These are phyloP conservation scores for Aspergillus sclerotialis DNA, from an alignment of 2,329 filamentous ascomycete species.

Conservation along the genomic window DNA sequence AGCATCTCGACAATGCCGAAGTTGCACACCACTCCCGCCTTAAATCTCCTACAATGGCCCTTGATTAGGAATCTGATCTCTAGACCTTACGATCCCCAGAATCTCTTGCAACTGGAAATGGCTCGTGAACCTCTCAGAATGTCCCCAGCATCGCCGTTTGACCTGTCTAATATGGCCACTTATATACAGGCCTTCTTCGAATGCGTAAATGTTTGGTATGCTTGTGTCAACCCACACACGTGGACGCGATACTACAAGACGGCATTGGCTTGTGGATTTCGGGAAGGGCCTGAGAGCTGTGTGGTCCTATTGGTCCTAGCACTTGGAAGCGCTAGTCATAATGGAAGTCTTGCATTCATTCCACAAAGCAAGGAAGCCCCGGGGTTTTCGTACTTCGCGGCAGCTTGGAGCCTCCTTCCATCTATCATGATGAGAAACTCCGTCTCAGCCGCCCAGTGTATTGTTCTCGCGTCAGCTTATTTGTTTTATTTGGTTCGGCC, in stretches of 20 bases:
- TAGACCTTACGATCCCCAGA: slow-evolving; percentile 70
- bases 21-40: slow-evolving; percentile 67
- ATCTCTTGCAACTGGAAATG: slow-evolving; percentile 76
- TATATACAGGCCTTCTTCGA: slow-evolving; percentile 78
- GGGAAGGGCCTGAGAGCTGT: slow-evolving; percentile 73
- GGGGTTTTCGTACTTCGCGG: slow-evolving; percentile 71
- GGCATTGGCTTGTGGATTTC: slow-evolving; percentile 67
- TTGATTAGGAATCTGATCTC: slow-evolving; percentile 69
- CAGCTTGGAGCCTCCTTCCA: slow-evolving; percentile 70
- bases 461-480: slow-evolving; percentile 73
- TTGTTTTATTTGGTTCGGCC: slow-evolving; percentile 76
- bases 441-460: slow-evolving; percentile 71
- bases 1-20: slow-evolving; percentile 86
- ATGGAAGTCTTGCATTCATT: slow-evolving; percentile 68
- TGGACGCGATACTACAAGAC: slow-evolving; percentile 71
- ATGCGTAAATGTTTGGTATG: slow-evolving; percentile 77
- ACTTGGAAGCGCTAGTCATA: slow-evolving; percentile 67
- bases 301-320: slow-evolving; percentile 72
- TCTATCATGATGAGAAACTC: slow-evolving; percentile 74
- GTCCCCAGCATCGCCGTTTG: slow-evolving; percentile 54
- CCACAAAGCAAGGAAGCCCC: slow-evolving; percentile 64
- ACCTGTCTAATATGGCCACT: slow-evolving; percentile 65
- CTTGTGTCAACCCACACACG: slow-evolving; percentile 74
- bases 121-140: slow-evolving; percentile 64
- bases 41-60: slow-evolving; percentile 68